phyloP scores from a whole-genome alignment of 345 rosid species.

The Eucalyptus shirleyi region DNA sequence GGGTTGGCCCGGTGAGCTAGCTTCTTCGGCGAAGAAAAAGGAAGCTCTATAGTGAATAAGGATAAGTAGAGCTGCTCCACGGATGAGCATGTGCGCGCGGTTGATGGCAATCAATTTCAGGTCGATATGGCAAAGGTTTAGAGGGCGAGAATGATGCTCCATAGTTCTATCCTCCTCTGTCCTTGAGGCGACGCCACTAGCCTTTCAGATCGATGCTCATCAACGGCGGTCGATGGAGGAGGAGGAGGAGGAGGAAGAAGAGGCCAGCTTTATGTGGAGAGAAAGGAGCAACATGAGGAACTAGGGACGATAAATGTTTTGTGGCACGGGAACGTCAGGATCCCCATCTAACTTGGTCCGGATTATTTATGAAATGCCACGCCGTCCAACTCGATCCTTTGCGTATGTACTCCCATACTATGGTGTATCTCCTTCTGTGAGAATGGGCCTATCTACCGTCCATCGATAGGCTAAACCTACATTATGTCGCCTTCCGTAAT shows the following conservation, averaged over 20 bases:
- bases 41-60: conserved; percentile 14
- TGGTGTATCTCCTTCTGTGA: background rate
- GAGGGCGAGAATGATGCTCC: conserved; percentile 4
- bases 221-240: background rate
- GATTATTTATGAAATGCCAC: background rate
- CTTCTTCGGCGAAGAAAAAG: background rate
- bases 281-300: background rate
- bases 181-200: no score
- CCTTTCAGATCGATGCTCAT: background rate
- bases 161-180: background rate
- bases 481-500: background rate
- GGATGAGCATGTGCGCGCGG: conserved; percentile 5
- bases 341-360: background rate
- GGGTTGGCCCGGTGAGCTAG: background rate
- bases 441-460: background rate
- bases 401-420: background rate
- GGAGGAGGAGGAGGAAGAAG: background rate
- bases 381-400: background rate
- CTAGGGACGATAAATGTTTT: background rate
- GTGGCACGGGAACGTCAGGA: background rate
- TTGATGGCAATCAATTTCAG: background rate
- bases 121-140: conserved; percentile 4
- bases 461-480: background rate
- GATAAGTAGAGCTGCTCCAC: conserved; percentile 5
- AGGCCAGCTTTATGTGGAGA: background rate